A percentile compares a stretch with the other conserved stretches of the same genome.
phyloP scores from a whole-genome alignment of 179 eudicot species.

The Drosera spatulata region DNA sequence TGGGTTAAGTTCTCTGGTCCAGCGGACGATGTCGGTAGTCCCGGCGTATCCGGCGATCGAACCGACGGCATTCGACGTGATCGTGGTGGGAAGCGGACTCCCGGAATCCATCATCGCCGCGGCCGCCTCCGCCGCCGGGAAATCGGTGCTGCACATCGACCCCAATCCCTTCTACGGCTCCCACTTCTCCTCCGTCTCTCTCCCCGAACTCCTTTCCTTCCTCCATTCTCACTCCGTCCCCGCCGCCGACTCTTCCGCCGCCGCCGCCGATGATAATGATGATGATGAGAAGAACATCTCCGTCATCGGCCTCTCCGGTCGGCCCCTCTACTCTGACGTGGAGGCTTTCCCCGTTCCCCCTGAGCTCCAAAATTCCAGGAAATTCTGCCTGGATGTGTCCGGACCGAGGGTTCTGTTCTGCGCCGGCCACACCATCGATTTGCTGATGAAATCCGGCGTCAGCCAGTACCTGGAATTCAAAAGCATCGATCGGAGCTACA shows the following conservation, averaged over 20 bases:
- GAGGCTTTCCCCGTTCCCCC: constrained; percentile 19
- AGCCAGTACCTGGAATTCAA: constrained; percentile 70
- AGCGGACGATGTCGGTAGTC: neutral
- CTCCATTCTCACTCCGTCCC: constrained; percentile 23
- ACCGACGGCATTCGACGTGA: constrained; percentile 63
- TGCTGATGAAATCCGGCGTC: constrained; percentile 49
- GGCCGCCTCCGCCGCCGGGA: constrained; percentile 63
- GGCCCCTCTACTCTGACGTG: constrained; percentile 29
- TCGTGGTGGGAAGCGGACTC: constrained; percentile 70
- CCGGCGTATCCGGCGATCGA: constrained; percentile 23
- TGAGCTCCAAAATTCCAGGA: constrained; percentile 9
- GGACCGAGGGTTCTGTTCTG: constrained; percentile 83
- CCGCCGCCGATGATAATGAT: neutral
- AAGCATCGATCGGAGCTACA: constrained; percentile 43
- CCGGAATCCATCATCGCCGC: constrained; percentile 74
- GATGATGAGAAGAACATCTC: neutral
- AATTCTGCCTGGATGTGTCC: constrained; percentile 39
- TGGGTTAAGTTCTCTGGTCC: too few relatives aligned
- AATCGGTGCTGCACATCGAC: constrained; percentile 88
- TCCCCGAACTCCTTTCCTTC: constrained; percentile 35
- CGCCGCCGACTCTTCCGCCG: constrained; percentile 2
- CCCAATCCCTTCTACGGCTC: constrained; percentile 79
- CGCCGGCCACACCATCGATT: constrained; percentile 46
- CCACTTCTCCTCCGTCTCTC: constrained; percentile 59
- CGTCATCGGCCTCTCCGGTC: constrained; percentile 18